Evolutionary conservation across 352 stramenopile species (phyloP).

Genomic region (Phytophthora litchii): DNA sequence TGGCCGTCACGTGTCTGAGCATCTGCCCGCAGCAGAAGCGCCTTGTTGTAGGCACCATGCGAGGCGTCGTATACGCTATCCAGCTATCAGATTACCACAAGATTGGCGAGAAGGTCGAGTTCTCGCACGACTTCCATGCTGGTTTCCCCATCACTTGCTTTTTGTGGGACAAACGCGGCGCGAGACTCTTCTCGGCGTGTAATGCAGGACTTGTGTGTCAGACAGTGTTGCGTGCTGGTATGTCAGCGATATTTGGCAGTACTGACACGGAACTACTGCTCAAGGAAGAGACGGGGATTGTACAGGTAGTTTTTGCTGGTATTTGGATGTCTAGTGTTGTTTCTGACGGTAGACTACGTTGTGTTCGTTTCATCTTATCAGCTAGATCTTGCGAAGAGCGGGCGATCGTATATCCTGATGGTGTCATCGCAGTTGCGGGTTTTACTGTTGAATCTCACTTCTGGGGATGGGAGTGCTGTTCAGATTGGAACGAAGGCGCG

Average conservation of each 20-base stretch:
- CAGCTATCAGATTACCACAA: constrained; percentile 87
- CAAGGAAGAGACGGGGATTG: constrained; percentile 86
- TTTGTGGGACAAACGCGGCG: constrained; percentile 73
- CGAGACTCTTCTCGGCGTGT: constrained; percentile 82
- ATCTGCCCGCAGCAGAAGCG: constrained; percentile 85
- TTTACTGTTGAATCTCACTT: constrained; percentile 77
- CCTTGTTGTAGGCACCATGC: constrained; percentile 80
- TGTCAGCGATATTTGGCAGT: constrained; percentile 86
- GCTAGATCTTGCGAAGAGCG: constrained; percentile 69
- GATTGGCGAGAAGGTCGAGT: constrained; percentile 89
- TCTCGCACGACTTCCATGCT: constrained; percentile 85
- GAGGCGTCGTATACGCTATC: constrained; percentile 80
- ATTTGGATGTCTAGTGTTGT: neutral
- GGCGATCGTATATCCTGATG: constrained; percentile 68
- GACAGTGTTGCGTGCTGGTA: constrained; percentile 75
- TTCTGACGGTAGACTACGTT: constrained; percentile 5
- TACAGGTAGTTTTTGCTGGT: constrained; percentile 48
- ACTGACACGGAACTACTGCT: constrained; percentile 84
- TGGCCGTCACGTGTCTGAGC: constrained; percentile 74
- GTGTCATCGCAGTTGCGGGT: constrained; percentile 86
- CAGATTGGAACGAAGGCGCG: constrained; percentile 85
- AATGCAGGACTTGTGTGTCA: constrained; percentile 80
- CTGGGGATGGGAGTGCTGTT: constrained; percentile 70
- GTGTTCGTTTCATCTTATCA: constrained; percentile 28
- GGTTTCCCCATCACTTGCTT: constrained; percentile 85